A percentile compares a stretch with the other conserved stretches of the same genome.
These are phyloP conservation scores for Pyrenula aspistea DNA, from an alignment of 495 filamentous ascomycete genomes.

Conservation along the genomic window DNA sequence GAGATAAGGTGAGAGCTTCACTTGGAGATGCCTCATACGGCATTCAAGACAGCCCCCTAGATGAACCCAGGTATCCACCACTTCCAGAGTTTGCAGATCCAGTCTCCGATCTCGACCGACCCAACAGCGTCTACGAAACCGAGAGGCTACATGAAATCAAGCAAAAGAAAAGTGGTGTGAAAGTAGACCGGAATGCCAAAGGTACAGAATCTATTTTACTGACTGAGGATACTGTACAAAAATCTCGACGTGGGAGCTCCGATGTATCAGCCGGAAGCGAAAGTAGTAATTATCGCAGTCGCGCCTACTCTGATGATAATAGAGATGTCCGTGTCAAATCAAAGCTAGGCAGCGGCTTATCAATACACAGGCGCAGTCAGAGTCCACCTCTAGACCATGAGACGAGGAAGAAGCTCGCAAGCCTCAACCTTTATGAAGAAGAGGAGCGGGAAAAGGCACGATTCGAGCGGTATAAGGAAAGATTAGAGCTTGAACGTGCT, in stretches of 20 bases:
- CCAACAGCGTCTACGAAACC: not conserved
- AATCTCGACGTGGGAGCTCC: slow-evolving; percentile 8
- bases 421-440: not conserved
- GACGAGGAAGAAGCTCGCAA: not conserved
- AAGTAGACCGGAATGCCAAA: slow-evolving; percentile 27
- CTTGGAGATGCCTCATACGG: no score
- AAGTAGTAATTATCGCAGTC: slow-evolving; percentile 31
- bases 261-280: slow-evolving; percentile 24
- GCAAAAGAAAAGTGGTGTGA: slow-evolving; percentile 21
- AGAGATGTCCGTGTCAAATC: slow-evolving; percentile 31
- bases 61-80: no score
- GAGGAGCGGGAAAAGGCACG: slow-evolving; percentile 7
- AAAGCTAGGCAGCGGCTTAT: slow-evolving; percentile 24
- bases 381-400: not conserved
- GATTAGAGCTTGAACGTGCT: not conserved
- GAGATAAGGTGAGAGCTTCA: no score
- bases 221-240: slow-evolving; percentile 20
- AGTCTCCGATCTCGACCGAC: not conserved
- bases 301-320: slow-evolving; percentile 24
- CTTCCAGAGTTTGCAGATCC: no score
- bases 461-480: slow-evolving; percentile 16
- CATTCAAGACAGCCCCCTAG: no score
- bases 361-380: not conserved
- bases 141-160: slow-evolving; percentile 11
- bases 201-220: slow-evolving; percentile 20